Evolutionary conservation across 2,329 filamentous ascomycete genomes (phyloP), one percentile per base, ranked within the genome.

Genomic region (Curvularia verruculosa): DNA sequence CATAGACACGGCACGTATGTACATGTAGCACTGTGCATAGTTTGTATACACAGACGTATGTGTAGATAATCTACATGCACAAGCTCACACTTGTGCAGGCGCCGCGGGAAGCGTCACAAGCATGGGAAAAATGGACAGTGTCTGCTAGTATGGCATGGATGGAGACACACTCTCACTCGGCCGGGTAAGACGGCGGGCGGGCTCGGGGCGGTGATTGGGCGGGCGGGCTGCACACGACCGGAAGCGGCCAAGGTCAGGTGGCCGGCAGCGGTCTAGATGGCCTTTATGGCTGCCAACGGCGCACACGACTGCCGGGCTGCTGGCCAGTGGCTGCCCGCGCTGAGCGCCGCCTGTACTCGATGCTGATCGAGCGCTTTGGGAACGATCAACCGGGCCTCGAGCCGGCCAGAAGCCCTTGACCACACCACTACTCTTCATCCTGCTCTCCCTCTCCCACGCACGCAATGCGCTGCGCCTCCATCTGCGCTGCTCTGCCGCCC

Each of bases 401-500:
- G 58, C 51, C 44, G 37, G 40, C 49, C 39, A 52, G 55, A 55
- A 53, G 39, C 50, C 54, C 50, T 50, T 44, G 50, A 49, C 44
- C 46, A 54, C 54, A 49, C 41, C 31, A 66, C 64, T 58, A 63
- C n/a, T n/a, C n/a, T n/a, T 29, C 28, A 2, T 53, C 49, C 37
- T 48, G n/a, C 34, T 48, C 40, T 65, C 63, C 63, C 49, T 44
- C 34, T 12, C 43, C 24, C 39, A 31, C 43, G 10, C 63, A 65
- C 63, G 61, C 63, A 50, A 59, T 61, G 59, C 58, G 65, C 65
- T 66, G 64, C 64, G 65, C 66, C 65, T 59, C 64, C 54, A 58
- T 64, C 64, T 56, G 44, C 51, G 50, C 59, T 56, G 49, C 59
- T 53, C 62, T 48, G 31, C 63, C 37, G 46, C 55, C 41, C 34